Evolutionary conservation across 805 yeast genomes (phyloP).

Genomic region (Helenozyma baotianmanensis): DNA sequence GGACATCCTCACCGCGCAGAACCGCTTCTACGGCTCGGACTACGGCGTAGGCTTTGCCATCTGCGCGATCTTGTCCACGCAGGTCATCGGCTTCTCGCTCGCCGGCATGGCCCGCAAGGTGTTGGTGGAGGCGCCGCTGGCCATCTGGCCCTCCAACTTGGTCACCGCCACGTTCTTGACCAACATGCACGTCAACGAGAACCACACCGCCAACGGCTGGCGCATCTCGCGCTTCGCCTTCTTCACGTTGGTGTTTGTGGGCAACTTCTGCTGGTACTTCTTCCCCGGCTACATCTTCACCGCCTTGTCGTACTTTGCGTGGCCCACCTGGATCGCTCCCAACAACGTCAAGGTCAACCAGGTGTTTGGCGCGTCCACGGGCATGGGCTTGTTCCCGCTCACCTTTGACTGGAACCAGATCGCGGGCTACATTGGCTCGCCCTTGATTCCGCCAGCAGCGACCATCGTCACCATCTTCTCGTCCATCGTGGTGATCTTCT

Average conservation of each 20-base stretch:
- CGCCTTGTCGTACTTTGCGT: conserved; percentile 56
- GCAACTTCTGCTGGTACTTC: conserved; percentile 7
- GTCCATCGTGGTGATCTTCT: conserved; percentile 34
- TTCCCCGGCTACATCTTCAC: conserved; percentile 40
- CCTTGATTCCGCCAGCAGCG: conserved; percentile 59
- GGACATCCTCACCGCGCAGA: conserved; percentile 50
- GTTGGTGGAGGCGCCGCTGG: conserved; percentile 59
- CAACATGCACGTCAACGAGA: conserved; percentile 47
- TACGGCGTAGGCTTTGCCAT: conserved; percentile 54
- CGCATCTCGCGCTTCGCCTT: conserved; percentile 28
- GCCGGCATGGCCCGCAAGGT: conserved; percentile 61
- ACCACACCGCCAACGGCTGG: conserved; percentile 60
- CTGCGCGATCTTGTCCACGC: conserved; percentile 50
- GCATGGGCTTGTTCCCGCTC: conserved; percentile 61
- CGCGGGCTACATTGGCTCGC: conserved; percentile 53
- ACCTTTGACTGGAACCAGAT: conserved; percentile 69
- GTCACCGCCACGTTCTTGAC: conserved; percentile 54
- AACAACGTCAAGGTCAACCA: conserved; percentile 57
- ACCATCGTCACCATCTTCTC: conserved; percentile 43
- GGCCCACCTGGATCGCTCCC: conserved; percentile 66
- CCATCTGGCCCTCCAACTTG: conserved; percentile 68
- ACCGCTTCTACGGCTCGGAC: conserved; percentile 41
- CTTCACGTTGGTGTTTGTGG: conserved; percentile 2
- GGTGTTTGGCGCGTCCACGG: conserved; percentile 57
- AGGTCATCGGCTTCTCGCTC: conserved; percentile 61